A percentile compares a stretch with the other conserved stretches of the same genome.
Evolutionary conservation across 176 grass and related monocot genomes (phyloP).

Genomic region (Bolboschoenus planiculmis): DNA sequence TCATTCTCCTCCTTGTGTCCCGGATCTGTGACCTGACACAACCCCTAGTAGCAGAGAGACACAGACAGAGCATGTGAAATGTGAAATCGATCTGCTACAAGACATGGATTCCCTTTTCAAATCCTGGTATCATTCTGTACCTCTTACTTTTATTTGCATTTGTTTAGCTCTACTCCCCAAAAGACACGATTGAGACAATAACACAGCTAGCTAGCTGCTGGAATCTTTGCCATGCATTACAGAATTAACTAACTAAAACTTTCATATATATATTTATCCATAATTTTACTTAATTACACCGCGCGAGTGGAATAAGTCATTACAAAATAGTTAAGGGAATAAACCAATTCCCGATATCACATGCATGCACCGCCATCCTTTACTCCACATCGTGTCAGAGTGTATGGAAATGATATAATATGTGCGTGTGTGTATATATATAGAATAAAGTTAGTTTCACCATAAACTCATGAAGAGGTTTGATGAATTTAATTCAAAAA

Average conservation of each 20-base stretch:
- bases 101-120: constrained; percentile 23
- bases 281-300: neutral
- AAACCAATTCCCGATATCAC: neutral
- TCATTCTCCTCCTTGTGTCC: neutral
- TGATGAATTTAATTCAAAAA: too few species aligned
- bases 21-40: neutral
- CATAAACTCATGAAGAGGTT: too few species aligned
- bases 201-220: neutral
- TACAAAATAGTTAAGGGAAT: neutral
- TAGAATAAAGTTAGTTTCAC: too few species aligned
- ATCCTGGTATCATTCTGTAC: neutral
- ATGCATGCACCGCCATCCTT: neutral
- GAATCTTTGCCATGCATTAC: neutral
- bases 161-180: constrained; percentile 1
- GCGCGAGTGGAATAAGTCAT: neutral
- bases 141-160: constrained; percentile 8
- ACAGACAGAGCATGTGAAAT: neutral
- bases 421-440: too few species aligned
- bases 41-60: neutral
- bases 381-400: neutral
- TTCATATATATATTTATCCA: neutral
- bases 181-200: constrained; percentile 3
- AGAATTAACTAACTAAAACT: neutral
- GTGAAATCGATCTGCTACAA: constrained; percentile 8
- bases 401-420: neutral